Evolutionary conservation across 2,329 filamentous ascomycete genomes (phyloP).

Genomic region (Cladosporium halotolerans): DNA sequence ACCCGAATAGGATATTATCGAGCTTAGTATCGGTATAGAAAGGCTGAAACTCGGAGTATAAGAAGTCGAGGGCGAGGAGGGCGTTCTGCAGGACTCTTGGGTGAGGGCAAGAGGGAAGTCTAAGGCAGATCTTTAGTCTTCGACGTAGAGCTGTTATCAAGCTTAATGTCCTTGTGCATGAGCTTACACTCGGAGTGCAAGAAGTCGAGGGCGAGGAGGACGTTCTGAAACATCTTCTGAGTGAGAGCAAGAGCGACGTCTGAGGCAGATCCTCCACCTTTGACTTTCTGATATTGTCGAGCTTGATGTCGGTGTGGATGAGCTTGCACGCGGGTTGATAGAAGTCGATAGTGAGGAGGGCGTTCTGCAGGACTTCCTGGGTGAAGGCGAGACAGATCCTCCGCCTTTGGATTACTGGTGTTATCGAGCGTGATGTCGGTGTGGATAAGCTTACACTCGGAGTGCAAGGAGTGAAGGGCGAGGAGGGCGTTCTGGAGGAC

Average conservation of each 20-base stretch:
- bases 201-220: not conserved
- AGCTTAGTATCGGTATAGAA: constrained; percentile 2
- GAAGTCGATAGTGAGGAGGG: not conserved
- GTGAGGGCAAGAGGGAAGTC: too few species aligned
- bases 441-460: not conserved
- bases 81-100: too few species aligned
- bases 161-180: constrained; percentile 2
- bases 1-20: constrained; percentile 6
- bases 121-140: too few species aligned
- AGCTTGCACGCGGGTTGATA: not conserved
- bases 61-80: not conserved
- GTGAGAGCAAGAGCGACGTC: too few species aligned
- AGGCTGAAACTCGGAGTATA: not conserved
- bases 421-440: constrained; percentile 7
- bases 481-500: not conserved
- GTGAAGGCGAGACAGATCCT: not conserved
- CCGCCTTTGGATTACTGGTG: too few species aligned
- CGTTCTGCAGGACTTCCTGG: not conserved
- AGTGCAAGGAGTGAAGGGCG: constrained; percentile 1
- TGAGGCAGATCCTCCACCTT: too few species aligned
- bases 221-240: too few species aligned
- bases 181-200: constrained; percentile 1
- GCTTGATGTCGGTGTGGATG: constrained; percentile 5
- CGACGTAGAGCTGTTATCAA: not conserved
- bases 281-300: not conserved